Evolutionary conservation across 108 stramenopile genomes (phyloP).

Genomic region (Craspedostauros australis): DNA sequence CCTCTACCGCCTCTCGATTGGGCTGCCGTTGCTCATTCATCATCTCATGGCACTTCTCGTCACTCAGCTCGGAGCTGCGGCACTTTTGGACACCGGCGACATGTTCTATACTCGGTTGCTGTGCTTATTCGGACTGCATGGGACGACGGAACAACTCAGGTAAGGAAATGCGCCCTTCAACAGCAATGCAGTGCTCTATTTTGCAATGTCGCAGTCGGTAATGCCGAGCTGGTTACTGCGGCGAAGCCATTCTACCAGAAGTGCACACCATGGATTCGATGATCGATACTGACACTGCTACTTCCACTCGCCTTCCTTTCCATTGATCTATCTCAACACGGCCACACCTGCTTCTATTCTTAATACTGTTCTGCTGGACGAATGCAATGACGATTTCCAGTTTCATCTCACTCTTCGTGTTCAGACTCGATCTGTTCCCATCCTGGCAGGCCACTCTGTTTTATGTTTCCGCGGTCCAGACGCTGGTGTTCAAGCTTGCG

Average conservation of each 20-base stretch:
- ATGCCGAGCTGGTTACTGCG: too few relatives aligned
- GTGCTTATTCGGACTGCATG: not conserved
- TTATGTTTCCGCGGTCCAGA: conserved; percentile 4
- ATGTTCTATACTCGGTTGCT: not conserved
- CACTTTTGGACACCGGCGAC: not conserved
- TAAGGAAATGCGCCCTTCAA: too few relatives aligned
- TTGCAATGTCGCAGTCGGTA: too few relatives aligned
- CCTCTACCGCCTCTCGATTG: not conserved
- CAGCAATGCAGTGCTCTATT: too few relatives aligned
- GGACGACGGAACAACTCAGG: not conserved
- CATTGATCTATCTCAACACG: too few relatives aligned
- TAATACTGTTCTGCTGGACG: too few relatives aligned
- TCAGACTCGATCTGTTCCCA: not conserved
- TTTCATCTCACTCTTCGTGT: not conserved
- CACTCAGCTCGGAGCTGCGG: not conserved
- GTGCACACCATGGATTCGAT: too few relatives aligned
- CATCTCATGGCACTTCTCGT: not conserved
- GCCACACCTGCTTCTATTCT: too few relatives aligned
- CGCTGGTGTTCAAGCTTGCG: not conserved
- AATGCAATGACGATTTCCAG: too few relatives aligned
- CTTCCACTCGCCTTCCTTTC: too few relatives aligned
- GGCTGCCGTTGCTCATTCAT: not conserved
- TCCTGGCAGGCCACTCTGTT: not conserved
- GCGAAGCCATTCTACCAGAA: too few relatives aligned
- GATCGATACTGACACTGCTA: too few relatives aligned